These are phyloP conservation scores for Fusarium buharicum DNA, from an alignment of 2,329 filamentous ascomycete species.

Conservation along the genomic window DNA sequence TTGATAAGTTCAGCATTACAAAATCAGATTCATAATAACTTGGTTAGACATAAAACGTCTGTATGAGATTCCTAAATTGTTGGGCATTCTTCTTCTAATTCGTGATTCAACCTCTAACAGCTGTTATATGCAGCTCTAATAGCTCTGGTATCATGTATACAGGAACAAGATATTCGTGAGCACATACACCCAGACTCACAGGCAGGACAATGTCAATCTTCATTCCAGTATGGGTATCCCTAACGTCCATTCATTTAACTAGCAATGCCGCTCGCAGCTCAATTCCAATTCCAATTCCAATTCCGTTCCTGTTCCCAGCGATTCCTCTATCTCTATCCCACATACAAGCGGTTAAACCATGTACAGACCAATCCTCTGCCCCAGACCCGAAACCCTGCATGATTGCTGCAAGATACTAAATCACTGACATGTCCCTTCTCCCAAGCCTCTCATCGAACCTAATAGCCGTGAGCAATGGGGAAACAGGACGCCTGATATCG, in stretches of 20 bases:
- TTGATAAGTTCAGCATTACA: no score
- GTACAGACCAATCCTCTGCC: background rate
- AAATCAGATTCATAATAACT: no score
- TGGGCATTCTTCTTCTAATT: no score
- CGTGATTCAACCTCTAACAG: no score
- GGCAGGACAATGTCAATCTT: conserved; percentile 17
- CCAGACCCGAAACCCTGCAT: background rate
- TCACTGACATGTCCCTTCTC: background rate
- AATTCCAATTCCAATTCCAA: conserved; percentile 20
- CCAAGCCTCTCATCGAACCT: background rate
- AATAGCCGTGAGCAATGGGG: conserved; percentile 5
- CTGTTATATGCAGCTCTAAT: no score
- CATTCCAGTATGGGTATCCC: conserved; percentile 32
- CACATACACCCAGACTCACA: background rate
- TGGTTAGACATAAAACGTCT: no score
- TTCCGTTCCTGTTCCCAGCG: background rate
- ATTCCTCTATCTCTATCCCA: conserved; percentile 37
- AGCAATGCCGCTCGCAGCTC: conserved; percentile 34
- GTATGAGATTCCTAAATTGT: no score
- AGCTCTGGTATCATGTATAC: no score
- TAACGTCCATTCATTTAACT: conserved; percentile 34
- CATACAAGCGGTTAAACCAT: conserved; percentile 23
- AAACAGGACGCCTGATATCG: conserved; percentile 8
- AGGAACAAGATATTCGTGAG: background rate
- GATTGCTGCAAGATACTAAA: background rate